Evolutionary conservation across 139 green algal species (phyloP), one percentile per base, ranked within the genome.

Genomic region (Chlamydomonas sp.): DNA sequence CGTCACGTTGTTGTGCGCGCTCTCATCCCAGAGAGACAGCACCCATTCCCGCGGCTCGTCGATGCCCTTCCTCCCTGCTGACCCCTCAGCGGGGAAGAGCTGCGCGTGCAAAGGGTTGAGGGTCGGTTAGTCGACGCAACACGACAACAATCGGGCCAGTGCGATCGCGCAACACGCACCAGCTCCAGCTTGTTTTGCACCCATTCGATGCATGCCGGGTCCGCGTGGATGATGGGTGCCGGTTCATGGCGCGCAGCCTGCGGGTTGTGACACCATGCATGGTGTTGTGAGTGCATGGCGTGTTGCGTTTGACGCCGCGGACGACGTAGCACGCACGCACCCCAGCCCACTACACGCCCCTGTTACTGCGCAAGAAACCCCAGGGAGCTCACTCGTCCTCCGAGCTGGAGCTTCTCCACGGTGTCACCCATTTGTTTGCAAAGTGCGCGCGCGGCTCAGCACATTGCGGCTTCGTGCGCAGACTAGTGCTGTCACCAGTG

Each of bases 151-250:
- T 31, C 26, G 16, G 26, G 8, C 36, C 29, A 10, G 5, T 50
- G 22, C 3, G 10, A 35, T 70, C 3, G 8, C 5, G 37, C 33
- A 5, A 67, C 35, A 58, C 82, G 75, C 31, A 88, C 82, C 72
- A 88, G 64, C 30, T 80, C 75, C 29, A 88, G 73, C 75, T 86
- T 85, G 29, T 48, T 50, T 47, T 78, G 70, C 6, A 88, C 34
- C 83, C 83, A 88, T 20, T 49, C 62, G 6, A 88, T 69, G 38
- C 79, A 84, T 26, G 48, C 72, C 4, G 72, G 48, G 69, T 85
- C 80, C 1, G 72, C 70, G 5, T 48, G 57, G 13, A 73, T 57
- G 30, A 48, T 36, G 50, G 34, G 34, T n/a, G 28, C 48, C 22
- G 33, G 31, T n/a, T 65, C 31, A 35, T 58, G 67, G 31, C 5